These are phyloP conservation scores for Immersiella caudata DNA, from an alignment of 495 filamentous ascomycete species.

Conservation along the genomic window DNA sequence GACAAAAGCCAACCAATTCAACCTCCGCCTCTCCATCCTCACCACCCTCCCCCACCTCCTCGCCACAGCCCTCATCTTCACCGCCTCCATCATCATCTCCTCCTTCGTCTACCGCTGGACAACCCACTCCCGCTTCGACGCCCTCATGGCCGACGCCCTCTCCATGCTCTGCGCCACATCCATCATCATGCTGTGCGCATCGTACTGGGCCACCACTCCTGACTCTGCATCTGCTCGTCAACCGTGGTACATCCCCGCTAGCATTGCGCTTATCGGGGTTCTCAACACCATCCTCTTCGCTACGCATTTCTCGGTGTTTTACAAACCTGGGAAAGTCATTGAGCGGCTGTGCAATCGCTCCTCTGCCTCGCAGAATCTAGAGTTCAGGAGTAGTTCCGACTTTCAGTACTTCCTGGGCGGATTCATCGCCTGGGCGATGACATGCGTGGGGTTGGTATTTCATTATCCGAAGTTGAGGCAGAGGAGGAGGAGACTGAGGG, in stretches of 20 bases:
- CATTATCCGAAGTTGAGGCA: constrained; percentile 23
- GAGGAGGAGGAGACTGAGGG: not conserved
- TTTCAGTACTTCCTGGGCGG: constrained; percentile 24
- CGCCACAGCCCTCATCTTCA: constrained; percentile 25
- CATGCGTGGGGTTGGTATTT: constrained; percentile 20
- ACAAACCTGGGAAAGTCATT: constrained; percentile 22
- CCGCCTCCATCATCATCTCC: constrained; percentile 26
- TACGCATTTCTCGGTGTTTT: constrained; percentile 24
- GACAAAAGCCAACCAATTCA: constrained; percentile 13
- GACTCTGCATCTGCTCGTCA: constrained; percentile 1
- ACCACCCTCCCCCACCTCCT: constrained; percentile 29
- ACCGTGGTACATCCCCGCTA: constrained; percentile 19
- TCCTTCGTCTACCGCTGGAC: constrained; percentile 28
- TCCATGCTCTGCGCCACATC: constrained; percentile 26
- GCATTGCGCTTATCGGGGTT: constrained; percentile 13
- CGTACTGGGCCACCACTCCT: constrained; percentile 20
- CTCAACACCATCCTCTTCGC: constrained; percentile 25
- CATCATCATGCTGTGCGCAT: constrained; percentile 26
- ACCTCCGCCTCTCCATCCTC: constrained; percentile 23
- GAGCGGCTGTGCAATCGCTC: constrained; percentile 24
- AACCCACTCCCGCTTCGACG: constrained; percentile 30
- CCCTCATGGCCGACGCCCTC: constrained; percentile 30
- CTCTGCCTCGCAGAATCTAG: constrained; percentile 13
- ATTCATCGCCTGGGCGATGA: constrained; percentile 22
- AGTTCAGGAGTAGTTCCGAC: constrained; percentile 10